Percentiles rank a stretch among this genome's conserved stretches.
Conservation (phyloP, 805 yeast genomes). For the Phaffomyces opuntiae region DNA sequence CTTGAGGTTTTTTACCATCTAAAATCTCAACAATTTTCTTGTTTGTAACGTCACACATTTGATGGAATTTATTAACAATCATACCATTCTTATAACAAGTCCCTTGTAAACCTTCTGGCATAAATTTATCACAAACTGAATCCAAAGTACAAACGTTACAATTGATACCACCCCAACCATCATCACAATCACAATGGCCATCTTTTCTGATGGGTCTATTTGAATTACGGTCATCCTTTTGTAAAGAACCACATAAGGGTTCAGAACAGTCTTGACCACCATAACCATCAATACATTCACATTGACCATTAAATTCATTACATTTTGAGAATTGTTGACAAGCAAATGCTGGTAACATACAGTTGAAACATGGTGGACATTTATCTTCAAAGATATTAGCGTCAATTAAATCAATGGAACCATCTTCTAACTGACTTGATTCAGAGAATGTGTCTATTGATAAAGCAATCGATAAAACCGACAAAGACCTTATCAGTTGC, state of each 20-base stretch:
- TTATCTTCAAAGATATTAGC: conserved; percentile 21
- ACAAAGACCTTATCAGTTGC: too few relatives aligned
- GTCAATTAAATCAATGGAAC: conserved; percentile 7
- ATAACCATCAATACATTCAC: conserved; percentile 89
- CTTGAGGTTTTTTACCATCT: conserved; percentile 80
- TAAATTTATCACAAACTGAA: conserved; percentile 71
- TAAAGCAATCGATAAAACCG: background rate
- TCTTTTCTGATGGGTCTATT: conserved; percentile 56
- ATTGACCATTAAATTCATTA: conserved; percentile 79
- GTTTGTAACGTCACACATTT: conserved; percentile 93
- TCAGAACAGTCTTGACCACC: conserved; percentile 89
- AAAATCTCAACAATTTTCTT: conserved; percentile 75
- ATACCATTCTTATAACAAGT: conserved; percentile 86
- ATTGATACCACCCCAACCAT: conserved; percentile 93
- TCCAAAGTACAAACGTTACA: conserved; percentile 81
- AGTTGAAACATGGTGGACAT: conserved; percentile 92
- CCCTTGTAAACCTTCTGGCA: conserved; percentile 82
- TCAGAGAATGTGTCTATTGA: background rate
- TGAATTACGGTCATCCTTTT: conserved; percentile 48
- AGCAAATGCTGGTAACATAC: conserved; percentile 83
- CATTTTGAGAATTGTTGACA: conserved; percentile 91
- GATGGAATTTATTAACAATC: conserved; percentile 72
- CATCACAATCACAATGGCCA: conserved; percentile 58
- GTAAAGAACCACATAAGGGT: conserved; percentile 80
- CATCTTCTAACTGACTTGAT: background rate